Conservation (phyloP, 2,329 filamentous ascomycete genomes). For the Plectosphaerella sp. region DNA sequence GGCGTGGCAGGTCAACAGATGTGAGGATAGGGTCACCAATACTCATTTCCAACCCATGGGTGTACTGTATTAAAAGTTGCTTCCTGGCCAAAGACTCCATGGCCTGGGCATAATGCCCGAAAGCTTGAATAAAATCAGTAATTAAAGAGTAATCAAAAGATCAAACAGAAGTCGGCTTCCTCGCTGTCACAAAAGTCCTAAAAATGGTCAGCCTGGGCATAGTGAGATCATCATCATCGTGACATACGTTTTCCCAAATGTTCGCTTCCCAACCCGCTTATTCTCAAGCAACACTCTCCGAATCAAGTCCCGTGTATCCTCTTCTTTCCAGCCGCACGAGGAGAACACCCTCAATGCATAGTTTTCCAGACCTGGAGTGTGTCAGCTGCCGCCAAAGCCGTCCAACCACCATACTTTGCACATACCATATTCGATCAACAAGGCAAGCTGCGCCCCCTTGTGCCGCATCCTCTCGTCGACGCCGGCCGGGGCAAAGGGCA, state of each 20-base stretch:
- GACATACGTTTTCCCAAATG: slow-evolving; percentile 26
- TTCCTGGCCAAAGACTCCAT: too few relatives aligned
- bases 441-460: slow-evolving; percentile 29
- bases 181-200: slow-evolving; percentile 26
- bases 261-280: slow-evolving; percentile 20
- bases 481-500: slow-evolving; percentile 34
- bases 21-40: too few relatives aligned
- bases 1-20: too few relatives aligned
- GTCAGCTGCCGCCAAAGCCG: neutral
- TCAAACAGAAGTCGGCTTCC: slow-evolving; percentile 15
- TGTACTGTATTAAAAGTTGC: too few relatives aligned
- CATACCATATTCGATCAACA: slow-evolving; percentile 31
- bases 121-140: too few relatives aligned
- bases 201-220: neutral
- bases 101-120: too few relatives aligned
- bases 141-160: too few relatives aligned
- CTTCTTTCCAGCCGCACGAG: slow-evolving; percentile 24
- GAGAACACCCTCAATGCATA: slow-evolving; percentile 27
- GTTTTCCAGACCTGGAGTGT: slow-evolving; percentile 16
- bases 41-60: too few relatives aligned
- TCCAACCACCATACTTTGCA: slow-evolving; percentile 4
- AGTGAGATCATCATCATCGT: too few relatives aligned
- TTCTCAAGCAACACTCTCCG: slow-evolving; percentile 24
- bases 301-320: slow-evolving; percentile 22
- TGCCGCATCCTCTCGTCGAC: slow-evolving; percentile 30